Conservation (phyloP, 2,329 filamentous ascomycete species). For the Neonectria hederae region DNA sequence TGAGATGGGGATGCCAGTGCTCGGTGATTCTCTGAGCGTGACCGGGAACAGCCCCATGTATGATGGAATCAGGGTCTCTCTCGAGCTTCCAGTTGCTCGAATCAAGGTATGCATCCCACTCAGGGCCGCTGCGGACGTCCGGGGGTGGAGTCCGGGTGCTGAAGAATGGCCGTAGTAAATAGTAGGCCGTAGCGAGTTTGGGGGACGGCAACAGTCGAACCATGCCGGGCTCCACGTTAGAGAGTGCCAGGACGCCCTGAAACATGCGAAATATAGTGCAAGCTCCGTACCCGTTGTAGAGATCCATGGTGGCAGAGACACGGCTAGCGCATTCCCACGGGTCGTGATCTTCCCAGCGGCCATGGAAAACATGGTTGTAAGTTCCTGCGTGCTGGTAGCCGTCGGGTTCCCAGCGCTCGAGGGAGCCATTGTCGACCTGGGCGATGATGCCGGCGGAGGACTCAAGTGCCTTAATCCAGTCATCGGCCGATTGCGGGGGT, state of each 20-base stretch:
- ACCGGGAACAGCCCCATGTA: slow-evolving; percentile 66
- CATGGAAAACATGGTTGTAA: slow-evolving; percentile 63
- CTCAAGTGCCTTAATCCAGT: slow-evolving; percentile 52
- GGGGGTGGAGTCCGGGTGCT: slow-evolving; percentile 55
- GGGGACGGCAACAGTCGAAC: slow-evolving; percentile 80
- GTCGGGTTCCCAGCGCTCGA: slow-evolving; percentile 76
- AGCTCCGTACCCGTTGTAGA: slow-evolving; percentile 67
- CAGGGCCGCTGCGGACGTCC: slow-evolving; percentile 49
- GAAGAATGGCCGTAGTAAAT: slow-evolving; percentile 71
- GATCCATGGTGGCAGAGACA: slow-evolving; percentile 62
- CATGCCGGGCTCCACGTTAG: slow-evolving; percentile 69
- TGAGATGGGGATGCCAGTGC: slow-evolving; percentile 66
- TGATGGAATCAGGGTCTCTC: slow-evolving; percentile 62
- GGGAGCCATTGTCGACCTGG: slow-evolving; percentile 75
- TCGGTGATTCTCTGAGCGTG: slow-evolving; percentile 67
- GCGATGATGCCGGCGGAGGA: slow-evolving; percentile 65
- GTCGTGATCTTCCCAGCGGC: slow-evolving; percentile 65
- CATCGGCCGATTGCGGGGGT: slow-evolving; percentile 47
- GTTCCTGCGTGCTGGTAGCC: slow-evolving; percentile 70
- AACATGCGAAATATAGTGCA: slow-evolving; percentile 69
- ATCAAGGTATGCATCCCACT: slow-evolving; percentile 63
- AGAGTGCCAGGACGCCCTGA: slow-evolving; percentile 65
- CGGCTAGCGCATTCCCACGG: slow-evolving; percentile 65
- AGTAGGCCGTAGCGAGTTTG: slow-evolving; percentile 78
- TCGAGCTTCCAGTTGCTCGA: slow-evolving; percentile 57